phyloP scores from a whole-genome alignment of 2,329 filamentous ascomycete genomes.

The Phyllosticta capitalensis region DNA sequence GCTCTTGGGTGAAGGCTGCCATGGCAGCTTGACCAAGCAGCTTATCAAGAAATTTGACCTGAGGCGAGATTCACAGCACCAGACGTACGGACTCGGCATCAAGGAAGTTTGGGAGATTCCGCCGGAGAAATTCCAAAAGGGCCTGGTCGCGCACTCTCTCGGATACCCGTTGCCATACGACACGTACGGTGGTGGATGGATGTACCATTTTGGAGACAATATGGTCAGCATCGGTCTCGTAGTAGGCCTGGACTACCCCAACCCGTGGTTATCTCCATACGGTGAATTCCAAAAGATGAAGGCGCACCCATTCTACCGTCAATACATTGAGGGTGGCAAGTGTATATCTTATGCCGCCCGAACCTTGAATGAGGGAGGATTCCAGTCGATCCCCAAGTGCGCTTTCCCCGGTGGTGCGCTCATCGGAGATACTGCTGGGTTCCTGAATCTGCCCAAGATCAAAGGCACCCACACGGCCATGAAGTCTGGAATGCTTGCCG shows the following conservation, averaged over 20 bases:
- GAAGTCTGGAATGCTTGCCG: constrained; percentile 93
- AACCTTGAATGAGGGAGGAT: constrained; percentile 86
- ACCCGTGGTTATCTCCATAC: constrained; percentile 94
- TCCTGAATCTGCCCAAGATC: constrained; percentile 96
- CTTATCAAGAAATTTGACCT: constrained; percentile 91
- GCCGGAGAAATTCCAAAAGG: constrained; percentile 83
- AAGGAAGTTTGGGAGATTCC: constrained; percentile 98
- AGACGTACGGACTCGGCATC: constrained; percentile 88
- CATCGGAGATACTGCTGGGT: constrained; percentile 92
- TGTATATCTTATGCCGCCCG: constrained; percentile 94
- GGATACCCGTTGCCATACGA: constrained; percentile 82
- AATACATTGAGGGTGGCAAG: constrained; percentile 87
- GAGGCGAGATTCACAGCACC: constrained; percentile 76
- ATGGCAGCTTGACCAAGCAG: constrained; percentile 91
- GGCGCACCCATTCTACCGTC: constrained; percentile 82
- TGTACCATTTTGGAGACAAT: constrained; percentile 99
- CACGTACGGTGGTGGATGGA: constrained; percentile 92
- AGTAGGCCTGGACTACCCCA: constrained; percentile 87
- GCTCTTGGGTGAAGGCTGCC: constrained; percentile 87
- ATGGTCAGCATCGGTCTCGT: constrained; percentile 87
- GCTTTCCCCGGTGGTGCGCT: constrained; percentile 92
- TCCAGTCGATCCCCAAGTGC: constrained; percentile 95
- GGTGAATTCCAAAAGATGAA: constrained; percentile 98
- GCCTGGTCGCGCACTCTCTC: constrained; percentile 79
- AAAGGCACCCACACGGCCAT: constrained; percentile 98